A percentile compares a stretch with the other conserved stretches of the same genome.
These are phyloP conservation scores for Allomyces javanicus DNA, from an alignment of 192 early-diverging fungal species.

Conservation along the genomic window DNA sequence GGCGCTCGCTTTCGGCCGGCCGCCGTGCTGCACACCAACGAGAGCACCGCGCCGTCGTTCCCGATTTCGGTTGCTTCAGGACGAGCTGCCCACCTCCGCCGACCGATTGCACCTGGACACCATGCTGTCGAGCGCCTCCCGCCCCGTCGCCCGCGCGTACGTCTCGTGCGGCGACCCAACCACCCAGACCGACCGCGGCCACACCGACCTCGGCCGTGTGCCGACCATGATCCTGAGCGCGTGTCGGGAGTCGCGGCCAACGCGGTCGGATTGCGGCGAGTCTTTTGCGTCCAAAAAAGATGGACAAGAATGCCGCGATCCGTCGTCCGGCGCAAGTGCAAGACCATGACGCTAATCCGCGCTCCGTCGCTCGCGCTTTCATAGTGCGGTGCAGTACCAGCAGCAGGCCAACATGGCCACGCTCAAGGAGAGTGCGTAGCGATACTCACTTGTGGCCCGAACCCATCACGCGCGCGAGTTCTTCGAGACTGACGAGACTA, in stretches of 20 bases:
- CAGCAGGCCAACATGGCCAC: constrained; percentile 88
- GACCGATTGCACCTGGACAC: no score
- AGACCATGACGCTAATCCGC: no score
- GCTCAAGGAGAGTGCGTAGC: constrained; percentile 62
- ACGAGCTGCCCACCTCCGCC: no score
- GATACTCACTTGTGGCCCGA: neutral
- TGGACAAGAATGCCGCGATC: neutral
- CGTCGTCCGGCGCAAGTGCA: no score
- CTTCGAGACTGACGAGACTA: neutral
- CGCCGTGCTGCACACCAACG: no score
- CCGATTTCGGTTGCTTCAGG: no score
- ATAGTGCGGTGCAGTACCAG: constrained; percentile 23
- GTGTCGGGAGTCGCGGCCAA: no score
- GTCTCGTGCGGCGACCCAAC: constrained; percentile 5
- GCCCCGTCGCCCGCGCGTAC: constrained; percentile 12
- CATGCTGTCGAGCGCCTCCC: constrained; percentile 20
- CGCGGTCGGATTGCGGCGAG: no score
- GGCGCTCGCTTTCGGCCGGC: no score
- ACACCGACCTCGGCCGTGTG: neutral
- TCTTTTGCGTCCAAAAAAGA: neutral
- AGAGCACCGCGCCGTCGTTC: no score
- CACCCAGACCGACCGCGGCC: constrained; percentile 4
- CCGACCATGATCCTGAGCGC: neutral
- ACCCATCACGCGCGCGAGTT: neutral
- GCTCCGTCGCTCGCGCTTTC: no score